These are phyloP conservation scores for Pseudonitzschia pungens DNA, from an alignment of 108 stramenopile species.

Conservation along the genomic window DNA sequence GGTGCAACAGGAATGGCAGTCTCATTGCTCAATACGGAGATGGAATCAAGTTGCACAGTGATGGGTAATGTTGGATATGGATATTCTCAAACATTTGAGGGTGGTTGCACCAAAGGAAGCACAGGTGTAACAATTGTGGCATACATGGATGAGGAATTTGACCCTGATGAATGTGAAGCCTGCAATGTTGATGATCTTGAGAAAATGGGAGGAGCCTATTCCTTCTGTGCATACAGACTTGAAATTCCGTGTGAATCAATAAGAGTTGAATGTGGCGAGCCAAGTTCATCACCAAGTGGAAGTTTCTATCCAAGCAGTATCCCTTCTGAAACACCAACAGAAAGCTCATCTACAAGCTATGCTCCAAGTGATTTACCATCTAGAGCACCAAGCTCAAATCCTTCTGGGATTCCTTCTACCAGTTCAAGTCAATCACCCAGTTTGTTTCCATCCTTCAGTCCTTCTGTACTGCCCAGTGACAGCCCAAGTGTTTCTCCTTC, in stretches of 20 bases:
- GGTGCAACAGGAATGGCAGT: background rate
- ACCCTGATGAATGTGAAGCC: background rate
- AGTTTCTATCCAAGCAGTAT: too few relatives aligned
- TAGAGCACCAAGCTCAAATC: too few relatives aligned
- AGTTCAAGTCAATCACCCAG: too few relatives aligned
- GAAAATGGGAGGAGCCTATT: background rate
- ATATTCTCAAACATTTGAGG: background rate
- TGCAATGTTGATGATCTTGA: background rate
- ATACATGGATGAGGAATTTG: background rate
- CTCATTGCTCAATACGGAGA: background rate
- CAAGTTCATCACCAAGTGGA: constrained; percentile 9
- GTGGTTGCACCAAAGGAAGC: background rate
- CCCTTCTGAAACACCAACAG: too few relatives aligned
- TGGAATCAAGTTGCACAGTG: background rate
- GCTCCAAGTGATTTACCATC: too few relatives aligned
- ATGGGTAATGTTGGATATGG: background rate
- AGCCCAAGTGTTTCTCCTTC: too few relatives aligned
- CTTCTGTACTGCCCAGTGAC: too few relatives aligned
- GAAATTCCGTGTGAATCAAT: constrained; percentile 9
- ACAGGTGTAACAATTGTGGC: constrained; percentile 8
- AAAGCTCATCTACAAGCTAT: too few relatives aligned
- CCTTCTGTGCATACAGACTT: constrained; percentile 4
- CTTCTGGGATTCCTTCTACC: too few relatives aligned
- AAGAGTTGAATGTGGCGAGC: constrained; percentile 10
- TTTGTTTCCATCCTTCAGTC: too few relatives aligned